phyloP scores from a whole-genome alignment of 768 basidiomycete species.

The Trametes sanguinea region DNA sequence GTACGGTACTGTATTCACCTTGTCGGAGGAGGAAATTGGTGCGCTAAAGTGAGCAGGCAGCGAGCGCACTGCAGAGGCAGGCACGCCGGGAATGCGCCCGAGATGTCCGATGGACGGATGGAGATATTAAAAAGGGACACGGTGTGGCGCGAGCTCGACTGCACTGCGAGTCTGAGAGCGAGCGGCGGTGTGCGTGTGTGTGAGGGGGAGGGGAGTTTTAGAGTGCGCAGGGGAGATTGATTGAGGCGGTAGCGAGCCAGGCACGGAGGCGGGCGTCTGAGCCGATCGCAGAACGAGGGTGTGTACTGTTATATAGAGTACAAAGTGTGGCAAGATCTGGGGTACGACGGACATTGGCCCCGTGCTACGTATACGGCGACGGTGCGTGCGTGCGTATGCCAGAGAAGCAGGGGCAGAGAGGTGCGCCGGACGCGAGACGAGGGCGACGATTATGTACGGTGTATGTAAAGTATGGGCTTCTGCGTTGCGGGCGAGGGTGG shows the following conservation, averaged over 20 bases:
- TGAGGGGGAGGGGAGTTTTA: constrained; percentile 8
- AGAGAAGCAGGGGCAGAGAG: background rate
- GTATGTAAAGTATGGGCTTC: constrained; percentile 10
- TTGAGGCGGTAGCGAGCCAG: constrained; percentile 11
- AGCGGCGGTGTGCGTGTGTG: too few species aligned
- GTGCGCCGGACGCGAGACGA: background rate
- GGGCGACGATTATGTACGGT: constrained; percentile 5
- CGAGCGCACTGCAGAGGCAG: too few species aligned
- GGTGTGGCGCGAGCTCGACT: background rate
- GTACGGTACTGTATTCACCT: too few species aligned
- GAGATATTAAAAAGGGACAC: background rate
- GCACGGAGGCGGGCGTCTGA: constrained; percentile 8
- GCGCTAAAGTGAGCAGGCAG: background rate
- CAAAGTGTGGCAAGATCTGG: constrained; percentile 16
- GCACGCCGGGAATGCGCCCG: background rate
- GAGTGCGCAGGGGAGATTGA: constrained; percentile 17
- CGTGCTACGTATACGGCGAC: constrained; percentile 2
- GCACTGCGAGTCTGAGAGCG: too few species aligned
- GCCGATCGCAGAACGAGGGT: constrained; percentile 14
- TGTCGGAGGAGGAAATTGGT: background rate
- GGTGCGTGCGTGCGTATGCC: background rate
- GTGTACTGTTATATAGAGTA: background rate
- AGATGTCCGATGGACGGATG: constrained; percentile 11
- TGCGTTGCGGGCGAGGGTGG: too few species aligned
- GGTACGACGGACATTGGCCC: constrained; percentile 14